Percentiles rank a stretch among this genome's conserved stretches.
Evolutionary conservation across 139 green algal genomes (phyloP).

Genomic region (Closterium sp.): DNA sequence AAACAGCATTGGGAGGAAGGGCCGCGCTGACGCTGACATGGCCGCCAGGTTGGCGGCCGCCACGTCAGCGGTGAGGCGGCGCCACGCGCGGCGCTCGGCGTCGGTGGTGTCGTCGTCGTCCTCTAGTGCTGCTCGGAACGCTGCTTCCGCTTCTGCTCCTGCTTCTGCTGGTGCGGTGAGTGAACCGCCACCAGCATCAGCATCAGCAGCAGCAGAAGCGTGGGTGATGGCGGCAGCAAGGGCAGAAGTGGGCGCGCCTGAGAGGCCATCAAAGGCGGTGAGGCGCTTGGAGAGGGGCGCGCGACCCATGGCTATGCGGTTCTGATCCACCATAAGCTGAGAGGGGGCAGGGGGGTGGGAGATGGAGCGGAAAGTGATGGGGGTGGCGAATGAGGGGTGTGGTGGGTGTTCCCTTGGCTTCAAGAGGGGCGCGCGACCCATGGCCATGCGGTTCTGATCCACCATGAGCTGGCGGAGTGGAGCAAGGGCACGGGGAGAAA

Average conservation of each 20-base stretch:
- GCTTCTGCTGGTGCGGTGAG: background rate
- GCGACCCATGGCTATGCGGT: background rate
- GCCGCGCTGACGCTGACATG: slow-evolving; percentile 62
- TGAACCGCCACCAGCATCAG: background rate
- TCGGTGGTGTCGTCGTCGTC: background rate
- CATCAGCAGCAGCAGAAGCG: background rate
- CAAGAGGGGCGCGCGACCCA: too few relatives aligned
- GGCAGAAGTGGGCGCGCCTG: background rate
- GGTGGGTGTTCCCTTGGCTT: too few relatives aligned
- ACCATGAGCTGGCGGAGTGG: too few relatives aligned
- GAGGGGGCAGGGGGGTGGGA: too few relatives aligned
- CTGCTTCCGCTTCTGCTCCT: background rate
- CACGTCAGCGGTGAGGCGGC: slow-evolving; percentile 43
- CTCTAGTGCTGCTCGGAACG: background rate
- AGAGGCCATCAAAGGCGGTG: background rate
- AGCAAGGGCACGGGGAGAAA: too few relatives aligned
- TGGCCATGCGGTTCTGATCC: too few relatives aligned
- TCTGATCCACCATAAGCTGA: background rate
- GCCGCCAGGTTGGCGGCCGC: slow-evolving; percentile 58
- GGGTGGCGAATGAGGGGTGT: too few relatives aligned
- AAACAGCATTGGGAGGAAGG: slow-evolving; percentile 86
- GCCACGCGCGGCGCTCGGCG: background rate
- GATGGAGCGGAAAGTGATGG: too few relatives aligned
- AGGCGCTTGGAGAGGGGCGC: background rate
- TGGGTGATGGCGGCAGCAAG: background rate